Conservation (phyloP, 2,329 filamentous ascomycete species). For the Xylariaceae sp. region DNA sequence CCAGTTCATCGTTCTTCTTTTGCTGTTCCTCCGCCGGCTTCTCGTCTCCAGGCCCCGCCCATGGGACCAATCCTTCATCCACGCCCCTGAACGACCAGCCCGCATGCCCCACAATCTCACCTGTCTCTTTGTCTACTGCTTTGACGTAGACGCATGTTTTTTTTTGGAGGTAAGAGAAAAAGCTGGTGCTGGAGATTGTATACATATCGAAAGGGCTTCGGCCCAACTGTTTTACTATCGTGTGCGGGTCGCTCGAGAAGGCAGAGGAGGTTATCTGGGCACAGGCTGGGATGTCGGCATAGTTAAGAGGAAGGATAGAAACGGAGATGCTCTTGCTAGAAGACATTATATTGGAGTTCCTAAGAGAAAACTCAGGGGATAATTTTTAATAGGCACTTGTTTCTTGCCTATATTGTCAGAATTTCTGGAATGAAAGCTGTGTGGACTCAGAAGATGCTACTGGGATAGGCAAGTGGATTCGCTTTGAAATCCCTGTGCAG, state of each 20-base stretch:
- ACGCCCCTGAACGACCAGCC: slow-evolving; percentile 24
- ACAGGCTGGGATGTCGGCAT: slow-evolving; percentile 22
- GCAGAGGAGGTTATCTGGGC: slow-evolving; percentile 25
- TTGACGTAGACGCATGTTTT: slow-evolving; percentile 27
- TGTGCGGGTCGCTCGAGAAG: slow-evolving; percentile 28
- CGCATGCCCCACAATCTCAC: slow-evolving; percentile 27
- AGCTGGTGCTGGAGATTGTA: slow-evolving; percentile 12
- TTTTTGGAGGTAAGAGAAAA: slow-evolving; percentile 17
- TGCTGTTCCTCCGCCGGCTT: too few species aligned
- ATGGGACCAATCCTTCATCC: slow-evolving; percentile 9
- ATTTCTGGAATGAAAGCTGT: too few species aligned
- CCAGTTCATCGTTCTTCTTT: too few species aligned
- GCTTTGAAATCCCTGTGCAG: too few species aligned
- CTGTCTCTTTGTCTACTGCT: slow-evolving; percentile 25
- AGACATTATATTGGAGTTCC: too few species aligned
- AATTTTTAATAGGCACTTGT: too few species aligned
- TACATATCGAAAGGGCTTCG: slow-evolving; percentile 29
- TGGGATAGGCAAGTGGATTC: too few species aligned
- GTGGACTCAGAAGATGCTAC: too few species aligned
- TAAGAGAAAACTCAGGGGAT: too few species aligned
- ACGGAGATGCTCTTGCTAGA: too few species aligned
- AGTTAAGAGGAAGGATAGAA: slow-evolving; percentile 26
- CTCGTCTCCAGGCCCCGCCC: background rate
- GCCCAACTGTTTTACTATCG: slow-evolving; percentile 29
- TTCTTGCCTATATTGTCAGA: too few species aligned